These are phyloP conservation scores for Colletotrichum orchidophilum DNA, from an alignment of 2,329 filamentous ascomycete genomes.

Conservation along the genomic window DNA sequence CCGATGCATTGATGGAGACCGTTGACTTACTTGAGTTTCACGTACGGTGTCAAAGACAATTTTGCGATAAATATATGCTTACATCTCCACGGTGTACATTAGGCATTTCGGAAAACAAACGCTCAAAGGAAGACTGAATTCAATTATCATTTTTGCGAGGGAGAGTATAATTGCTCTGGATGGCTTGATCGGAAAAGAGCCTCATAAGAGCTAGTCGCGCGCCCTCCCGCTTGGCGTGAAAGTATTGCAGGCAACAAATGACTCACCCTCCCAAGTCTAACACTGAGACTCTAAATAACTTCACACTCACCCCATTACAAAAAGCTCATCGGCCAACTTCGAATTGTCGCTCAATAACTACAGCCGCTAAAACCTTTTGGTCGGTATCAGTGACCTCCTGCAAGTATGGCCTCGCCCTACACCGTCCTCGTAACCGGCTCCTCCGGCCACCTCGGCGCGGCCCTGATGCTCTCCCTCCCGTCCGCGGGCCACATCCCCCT, in stretches of 20 bases:
- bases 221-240: neutral
- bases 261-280: neutral
- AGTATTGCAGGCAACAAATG: neutral
- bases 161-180: neutral
- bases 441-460: conserved; percentile 56
- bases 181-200: neutral
- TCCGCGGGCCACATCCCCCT: conserved; percentile 49
- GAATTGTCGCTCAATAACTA: neutral
- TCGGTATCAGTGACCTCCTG: neutral
- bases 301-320: neutral
- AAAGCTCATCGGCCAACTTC: too few relatives aligned
- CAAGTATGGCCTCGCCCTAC: conserved; percentile 7
- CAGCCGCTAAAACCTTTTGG: too few relatives aligned
- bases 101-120: too few relatives aligned
- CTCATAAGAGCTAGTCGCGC: neutral
- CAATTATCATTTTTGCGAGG: neutral
- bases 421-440: conserved; percentile 56
- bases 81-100: too few relatives aligned
- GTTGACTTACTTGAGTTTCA: too few relatives aligned
- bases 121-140: neutral
- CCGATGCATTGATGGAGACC: too few relatives aligned
- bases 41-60: too few relatives aligned
- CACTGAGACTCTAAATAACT: neutral
- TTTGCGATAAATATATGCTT: too few relatives aligned
- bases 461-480: conserved; percentile 54